Conservation (phyloP, 2,329 filamentous ascomycete genomes). For the Fusarium liriodendri region DNA sequence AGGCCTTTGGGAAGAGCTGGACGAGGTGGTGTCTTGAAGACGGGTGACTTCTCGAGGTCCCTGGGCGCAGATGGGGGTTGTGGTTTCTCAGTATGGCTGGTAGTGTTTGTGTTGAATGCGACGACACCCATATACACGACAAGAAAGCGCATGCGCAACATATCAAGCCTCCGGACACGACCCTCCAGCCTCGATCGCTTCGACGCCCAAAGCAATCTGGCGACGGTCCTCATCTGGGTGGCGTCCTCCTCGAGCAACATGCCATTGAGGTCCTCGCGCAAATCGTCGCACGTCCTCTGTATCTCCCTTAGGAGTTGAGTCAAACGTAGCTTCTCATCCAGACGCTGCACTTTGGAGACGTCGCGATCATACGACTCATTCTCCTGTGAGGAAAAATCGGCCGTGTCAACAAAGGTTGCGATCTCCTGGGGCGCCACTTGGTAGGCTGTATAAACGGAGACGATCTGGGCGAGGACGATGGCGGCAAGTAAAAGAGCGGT, state of each 20-base stretch:
- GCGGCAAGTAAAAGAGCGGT: constrained; percentile 68
- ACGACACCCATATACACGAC: constrained; percentile 73
- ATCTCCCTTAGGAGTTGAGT: constrained; percentile 70
- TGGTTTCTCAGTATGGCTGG: constrained; percentile 49
- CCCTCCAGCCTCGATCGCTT: constrained; percentile 67
- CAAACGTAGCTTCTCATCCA: constrained; percentile 73
- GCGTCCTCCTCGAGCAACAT: constrained; percentile 61
- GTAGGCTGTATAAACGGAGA: constrained; percentile 67
- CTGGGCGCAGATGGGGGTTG: constrained; percentile 45
- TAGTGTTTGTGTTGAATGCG: constrained; percentile 43
- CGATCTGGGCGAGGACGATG: constrained; percentile 64
- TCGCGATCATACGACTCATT: constrained; percentile 74
- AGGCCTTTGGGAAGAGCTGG: constrained; percentile 54
- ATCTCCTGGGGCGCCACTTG: constrained; percentile 68
- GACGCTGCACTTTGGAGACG: constrained; percentile 65
- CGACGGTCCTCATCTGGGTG: constrained; percentile 56
- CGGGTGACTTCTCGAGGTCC: constrained; percentile 50
- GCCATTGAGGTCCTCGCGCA: constrained; percentile 69
- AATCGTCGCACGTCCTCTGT: constrained; percentile 68
- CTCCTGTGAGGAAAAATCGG: constrained; percentile 71
- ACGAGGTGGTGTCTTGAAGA: constrained; percentile 46
- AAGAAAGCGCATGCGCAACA: constrained; percentile 73
- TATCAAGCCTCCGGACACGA: constrained; percentile 67
- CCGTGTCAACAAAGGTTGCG: constrained; percentile 66
- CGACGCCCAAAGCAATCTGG: constrained; percentile 69